phyloP scores from a whole-genome alignment of 2,329 filamentous ascomycete genomes.

The Arthrobotrys pseudoclavata region DNA sequence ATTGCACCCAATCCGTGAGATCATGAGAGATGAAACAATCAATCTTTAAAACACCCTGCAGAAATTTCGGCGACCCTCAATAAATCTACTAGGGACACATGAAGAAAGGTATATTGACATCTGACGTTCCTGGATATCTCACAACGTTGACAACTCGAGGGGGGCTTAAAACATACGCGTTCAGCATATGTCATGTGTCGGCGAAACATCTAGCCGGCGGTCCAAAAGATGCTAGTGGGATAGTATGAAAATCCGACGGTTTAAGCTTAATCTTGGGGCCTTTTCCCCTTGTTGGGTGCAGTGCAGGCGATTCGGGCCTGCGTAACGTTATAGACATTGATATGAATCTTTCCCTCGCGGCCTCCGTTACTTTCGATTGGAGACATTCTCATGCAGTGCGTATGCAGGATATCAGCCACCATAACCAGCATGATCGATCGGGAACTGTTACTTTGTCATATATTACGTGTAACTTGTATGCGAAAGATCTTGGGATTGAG shows the following conservation, averaged over 20 bases:
- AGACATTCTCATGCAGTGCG: neutral
- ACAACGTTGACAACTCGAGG: neutral
- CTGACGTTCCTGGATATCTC: neutral
- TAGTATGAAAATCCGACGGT: slow-evolving; percentile 8
- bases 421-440: neutral
- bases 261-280: neutral
- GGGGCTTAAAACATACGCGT: slow-evolving; percentile 15
- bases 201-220: slow-evolving; percentile 24
- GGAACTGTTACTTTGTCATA: neutral
- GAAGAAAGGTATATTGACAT: neutral
- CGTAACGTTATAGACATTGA: slow-evolving; percentile 21
- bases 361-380: neutral
- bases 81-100: neutral
- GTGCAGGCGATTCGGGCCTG: neutral
- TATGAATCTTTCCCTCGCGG: neutral
- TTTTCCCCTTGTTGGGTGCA: neutral
- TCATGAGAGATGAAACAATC: too few relatives aligned
- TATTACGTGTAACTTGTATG: slow-evolving; percentile 7
- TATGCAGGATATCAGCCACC: slow-evolving; percentile 10
- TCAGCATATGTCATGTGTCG: slow-evolving; percentile 3
- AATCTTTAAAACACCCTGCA: too few relatives aligned
- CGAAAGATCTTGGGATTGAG: neutral
- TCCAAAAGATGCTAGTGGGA: neutral
- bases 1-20: too few relatives aligned
- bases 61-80: too few relatives aligned